These are phyloP conservation scores for Phytophthora cactorum DNA, from an alignment of 352 stramenopile genomes.

Conservation along the genomic window DNA sequence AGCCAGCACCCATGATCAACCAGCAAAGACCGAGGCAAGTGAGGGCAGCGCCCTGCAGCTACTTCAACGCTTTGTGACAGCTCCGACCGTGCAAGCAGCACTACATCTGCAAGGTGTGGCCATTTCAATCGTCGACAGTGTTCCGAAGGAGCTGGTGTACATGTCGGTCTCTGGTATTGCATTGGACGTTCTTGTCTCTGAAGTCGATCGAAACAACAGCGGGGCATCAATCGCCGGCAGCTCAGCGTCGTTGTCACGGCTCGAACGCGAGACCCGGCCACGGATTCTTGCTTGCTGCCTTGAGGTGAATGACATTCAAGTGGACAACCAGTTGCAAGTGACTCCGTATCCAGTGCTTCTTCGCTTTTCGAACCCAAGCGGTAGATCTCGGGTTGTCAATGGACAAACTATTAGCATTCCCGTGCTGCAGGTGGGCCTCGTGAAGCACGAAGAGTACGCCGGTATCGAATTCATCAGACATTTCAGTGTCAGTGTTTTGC, in stretches of 20 bases:
- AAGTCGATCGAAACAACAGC: constrained; percentile 46
- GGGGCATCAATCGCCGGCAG: constrained; percentile 52
- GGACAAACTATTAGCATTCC: constrained; percentile 62
- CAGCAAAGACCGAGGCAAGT: constrained; percentile 31
- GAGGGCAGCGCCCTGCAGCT: constrained; percentile 38
- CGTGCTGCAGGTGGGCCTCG: constrained; percentile 74
- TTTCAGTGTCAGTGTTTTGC: constrained; percentile 74
- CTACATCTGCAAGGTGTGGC: constrained; percentile 76
- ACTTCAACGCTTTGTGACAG: constrained; percentile 56
- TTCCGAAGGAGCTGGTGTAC: constrained; percentile 84
- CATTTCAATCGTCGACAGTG: constrained; percentile 76
- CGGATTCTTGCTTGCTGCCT: constrained; percentile 72
- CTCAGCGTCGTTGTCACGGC: constrained; percentile 48
- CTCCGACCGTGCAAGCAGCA: constrained; percentile 56
- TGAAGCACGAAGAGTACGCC: constrained; percentile 89
- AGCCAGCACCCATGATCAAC: constrained; percentile 32
- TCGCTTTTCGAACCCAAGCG: constrained; percentile 75
- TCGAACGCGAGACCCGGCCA: constrained; percentile 62
- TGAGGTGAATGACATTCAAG: constrained; percentile 82
- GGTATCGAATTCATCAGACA: constrained; percentile 90
- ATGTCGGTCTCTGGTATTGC: constrained; percentile 69
- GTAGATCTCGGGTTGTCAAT: constrained; percentile 54
- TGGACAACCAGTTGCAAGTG: constrained; percentile 86
- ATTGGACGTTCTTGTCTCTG: constrained; percentile 64
- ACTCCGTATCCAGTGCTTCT: constrained; percentile 87